Base-by-base conservation (phyloP, 2,329 filamentous ascomycete genomes). In the Ascochyta koolunga region DNA sequence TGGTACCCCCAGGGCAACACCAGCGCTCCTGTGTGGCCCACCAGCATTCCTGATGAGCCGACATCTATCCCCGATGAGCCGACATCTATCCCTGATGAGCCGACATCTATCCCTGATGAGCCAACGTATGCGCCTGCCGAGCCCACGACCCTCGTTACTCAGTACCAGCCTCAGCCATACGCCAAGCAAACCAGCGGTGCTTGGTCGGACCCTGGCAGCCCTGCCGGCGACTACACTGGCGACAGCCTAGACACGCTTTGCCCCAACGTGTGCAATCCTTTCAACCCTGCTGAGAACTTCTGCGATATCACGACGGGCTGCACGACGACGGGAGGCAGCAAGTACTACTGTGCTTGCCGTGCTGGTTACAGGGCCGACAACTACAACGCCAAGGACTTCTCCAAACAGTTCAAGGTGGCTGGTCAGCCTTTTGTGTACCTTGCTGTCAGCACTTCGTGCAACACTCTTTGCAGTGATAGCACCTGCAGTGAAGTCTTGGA, bases 321-420 rank as follows among this genome's bases (percentile, higher is more conserved):
- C 49, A 47, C 58, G 0, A 67, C 65, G 0, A 62, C 62, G 10
- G 64, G 65, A 4, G 65, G 61, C 5, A 59, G 51, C 47, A 64
- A 63, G 27, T 63, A 67, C 57, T 67, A 68, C 54, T 70, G 69
- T 37, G 65, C 65, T 3, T 72, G 68, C 59, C 47, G 66, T 18
- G 67, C 67, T 19, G 69, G 68, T 1, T 70, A 50, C 51, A 57
- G 61, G 35, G 46, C 58, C 2, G 60, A 63, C 27, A 51, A 31
- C 7, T 62, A 48, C 41, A 62, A 62, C 37, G 53, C 60, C 5
- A 67, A 65, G 60, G 62, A 72, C 42, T 69, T 69, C 48, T 58
- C 48, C 37, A 62, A 63, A 56, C 67, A 70, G 59, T 68, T 69
- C 50, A 60, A 62, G 36, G 57, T 67, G 8, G 46, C 57, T 15